Evolutionary conservation across 345 rosid genomes (phyloP).

Genomic region (Lepidium africanum): DNA sequence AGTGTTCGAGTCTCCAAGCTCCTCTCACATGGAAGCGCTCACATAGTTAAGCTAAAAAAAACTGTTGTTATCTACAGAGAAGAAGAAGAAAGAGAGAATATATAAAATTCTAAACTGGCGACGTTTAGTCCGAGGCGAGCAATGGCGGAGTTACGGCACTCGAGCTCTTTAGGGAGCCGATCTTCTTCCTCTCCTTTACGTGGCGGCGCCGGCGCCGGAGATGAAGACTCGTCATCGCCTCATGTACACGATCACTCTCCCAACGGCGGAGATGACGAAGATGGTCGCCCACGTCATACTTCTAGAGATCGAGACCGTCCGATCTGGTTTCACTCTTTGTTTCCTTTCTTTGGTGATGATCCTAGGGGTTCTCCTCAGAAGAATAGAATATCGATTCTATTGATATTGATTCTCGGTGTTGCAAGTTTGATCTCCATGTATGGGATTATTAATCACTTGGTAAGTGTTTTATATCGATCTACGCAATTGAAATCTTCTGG

Average conservation of each 20-base stretch:
- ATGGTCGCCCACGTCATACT: conserved; percentile 48
- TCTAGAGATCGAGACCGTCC: conserved; percentile 81
- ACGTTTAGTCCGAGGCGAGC: conserved; percentile 67
- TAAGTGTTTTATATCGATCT: conserved; percentile 35
- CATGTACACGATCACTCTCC: conserved; percentile 50
- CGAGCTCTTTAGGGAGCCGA: conserved; percentile 84
- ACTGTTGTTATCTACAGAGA: not conserved
- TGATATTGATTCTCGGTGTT: conserved; percentile 40
- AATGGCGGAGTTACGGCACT: conserved; percentile 93
- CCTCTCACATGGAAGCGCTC: conserved; percentile 23
- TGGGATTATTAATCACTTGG: conserved; percentile 58
- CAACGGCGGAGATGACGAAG: conserved; percentile 37
- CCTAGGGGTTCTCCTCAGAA: conserved; percentile 59
- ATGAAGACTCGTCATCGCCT: conserved; percentile 78
- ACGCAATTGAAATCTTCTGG: not conserved
- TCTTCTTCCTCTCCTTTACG: conserved; percentile 82
- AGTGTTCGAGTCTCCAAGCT: conserved; percentile 15
- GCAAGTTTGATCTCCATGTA: conserved; percentile 68
- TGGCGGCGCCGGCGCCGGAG: conserved; percentile 26
- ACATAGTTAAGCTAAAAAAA: conserved; percentile 12
- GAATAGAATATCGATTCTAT: conserved; percentile 46
- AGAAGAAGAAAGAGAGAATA: not conserved
- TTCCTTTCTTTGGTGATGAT: conserved; percentile 61
- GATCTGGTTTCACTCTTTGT: conserved; percentile 43
- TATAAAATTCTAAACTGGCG: conserved; percentile 31